phyloP scores from a whole-genome alignment of 176 grass and related monocot species.

The Triticum dicoccoides region DNA sequence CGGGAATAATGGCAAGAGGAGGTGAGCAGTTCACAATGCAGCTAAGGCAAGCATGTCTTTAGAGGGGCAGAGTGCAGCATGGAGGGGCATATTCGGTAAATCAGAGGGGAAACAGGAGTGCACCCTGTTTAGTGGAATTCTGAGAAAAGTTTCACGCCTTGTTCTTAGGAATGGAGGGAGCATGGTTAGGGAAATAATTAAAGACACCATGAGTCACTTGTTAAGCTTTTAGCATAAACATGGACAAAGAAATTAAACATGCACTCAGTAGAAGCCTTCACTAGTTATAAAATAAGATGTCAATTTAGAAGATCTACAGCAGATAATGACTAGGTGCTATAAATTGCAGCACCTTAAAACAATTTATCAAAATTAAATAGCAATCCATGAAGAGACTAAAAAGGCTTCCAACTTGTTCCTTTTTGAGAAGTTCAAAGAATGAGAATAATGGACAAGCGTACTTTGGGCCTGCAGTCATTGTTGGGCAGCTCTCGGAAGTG shows the following conservation, averaged over 20 bases:
- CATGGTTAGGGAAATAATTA: not conserved
- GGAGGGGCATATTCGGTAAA: not conserved
- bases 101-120: not conserved
- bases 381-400: not conserved
- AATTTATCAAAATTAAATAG: not conserved
- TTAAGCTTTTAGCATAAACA: not conserved
- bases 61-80: not conserved
- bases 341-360: not conserved
- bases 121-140: not conserved
- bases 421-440: slow-evolving; percentile 11
- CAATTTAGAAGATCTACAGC: not conserved
- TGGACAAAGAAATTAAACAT: not conserved
- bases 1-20: not conserved
- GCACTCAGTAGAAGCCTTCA: not conserved
- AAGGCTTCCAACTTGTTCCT: not conserved
- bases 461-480: slow-evolving; percentile 98
- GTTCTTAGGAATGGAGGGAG: not conserved
- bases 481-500: slow-evolving; percentile 89
- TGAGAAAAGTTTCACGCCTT: not conserved
- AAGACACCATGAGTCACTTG: not conserved
- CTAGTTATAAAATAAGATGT: not conserved
- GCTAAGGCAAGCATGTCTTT: not conserved
- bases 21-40: not conserved
- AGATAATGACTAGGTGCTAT: not conserved
- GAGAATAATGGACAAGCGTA: slow-evolving; percentile 27